Evolutionary conservation across 2,329 filamentous ascomycete genomes (phyloP), one percentile per base, ranked within the genome.

Genomic region (Simplicillium aogashimaense): DNA sequence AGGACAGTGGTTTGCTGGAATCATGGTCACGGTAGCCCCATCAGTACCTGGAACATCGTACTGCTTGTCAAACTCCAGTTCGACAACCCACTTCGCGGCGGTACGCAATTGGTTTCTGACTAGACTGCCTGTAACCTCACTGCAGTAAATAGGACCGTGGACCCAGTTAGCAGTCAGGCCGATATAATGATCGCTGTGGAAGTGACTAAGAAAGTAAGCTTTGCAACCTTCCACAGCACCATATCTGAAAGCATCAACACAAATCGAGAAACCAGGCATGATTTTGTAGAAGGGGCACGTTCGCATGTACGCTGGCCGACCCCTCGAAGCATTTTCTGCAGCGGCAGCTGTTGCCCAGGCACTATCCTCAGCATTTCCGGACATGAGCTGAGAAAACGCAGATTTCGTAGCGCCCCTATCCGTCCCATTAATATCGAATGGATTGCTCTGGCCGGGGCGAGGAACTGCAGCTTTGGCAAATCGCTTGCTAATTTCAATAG

Each of bases 211-310:
- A 50, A 98, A 98, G 57, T 98, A 98, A 2, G 90, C 92, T 40
- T 85, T 83, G 58, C 89, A 95, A 1, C 87, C 89, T 55, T 94
- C 75, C 1, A 98, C 86, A 4, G 89, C 87, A 2, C 92, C 92
- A 54, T 97, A 98, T 15, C 90, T 80, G 54, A 98, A 95, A 0
- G 92, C 92, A 60, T 98, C 92, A 1, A 98, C 92, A 43, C 87
- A 94, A 39, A 97, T 94, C 47, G 75, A 86, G 53, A 95, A 83
- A 0, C 87, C 88, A 1, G 90, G 89, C 64, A 98, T 81, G 47
- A 97, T 95, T 61, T 98, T 98, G 68, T 98, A 98, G 53, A 98
- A 98, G 0, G 92, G 92, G 54, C 92, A 98, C 0, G 87, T 95
- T 37, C 92, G 78, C 53, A 90, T 76, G 53, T 90, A 92, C 0